A percentile compares a stretch with the other conserved stretches of the same genome.
phyloP scores from a whole-genome alignment of 2,329 filamentous ascomycete genomes.

The Byssochlamys sp. region DNA sequence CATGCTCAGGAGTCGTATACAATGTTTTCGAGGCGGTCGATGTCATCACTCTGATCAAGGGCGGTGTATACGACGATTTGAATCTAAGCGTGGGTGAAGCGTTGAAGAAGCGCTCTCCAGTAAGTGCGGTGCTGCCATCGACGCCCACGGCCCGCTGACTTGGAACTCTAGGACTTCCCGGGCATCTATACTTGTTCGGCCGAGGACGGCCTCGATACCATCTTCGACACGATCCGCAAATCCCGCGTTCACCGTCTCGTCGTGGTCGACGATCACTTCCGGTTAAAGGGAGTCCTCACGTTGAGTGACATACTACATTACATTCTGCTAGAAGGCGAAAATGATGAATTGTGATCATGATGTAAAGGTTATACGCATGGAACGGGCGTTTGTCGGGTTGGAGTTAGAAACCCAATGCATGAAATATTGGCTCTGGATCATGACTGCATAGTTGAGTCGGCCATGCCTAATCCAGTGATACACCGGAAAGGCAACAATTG shows the following conservation, averaged over 20 bases:
- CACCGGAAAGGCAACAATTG: constrained; percentile 22
- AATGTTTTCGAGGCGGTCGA: constrained; percentile 98
- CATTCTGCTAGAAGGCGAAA: constrained; percentile 71
- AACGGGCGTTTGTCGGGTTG: constrained; percentile 1
- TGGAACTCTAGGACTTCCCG: constrained; percentile 61
- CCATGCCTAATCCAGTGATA: constrained; percentile 7
- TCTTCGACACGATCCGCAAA: constrained; percentile 93
- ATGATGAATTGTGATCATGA: constrained; percentile 39
- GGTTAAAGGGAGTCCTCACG: constrained; percentile 79
- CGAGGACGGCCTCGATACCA: constrained; percentile 83
- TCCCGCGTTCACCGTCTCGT: constrained; percentile 88
- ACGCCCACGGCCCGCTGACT: constrained; percentile 1
- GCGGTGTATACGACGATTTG: constrained; percentile 83
- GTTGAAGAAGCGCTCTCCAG: constrained; percentile 70
- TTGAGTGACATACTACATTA: constrained; percentile 95
- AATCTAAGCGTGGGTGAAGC: constrained; percentile 80
- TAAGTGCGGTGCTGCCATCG: constrained; percentile 27
- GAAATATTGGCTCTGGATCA: constrained; percentile 1
- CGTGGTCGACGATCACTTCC: constrained; percentile 80
- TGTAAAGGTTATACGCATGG: background rate
- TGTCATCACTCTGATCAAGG: constrained; percentile 91
- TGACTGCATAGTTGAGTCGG: background rate
- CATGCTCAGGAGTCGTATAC: constrained; percentile 54
- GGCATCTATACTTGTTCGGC: constrained; percentile 94
- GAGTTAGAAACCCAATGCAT: constrained; percentile 3